Evolutionary conservation across 2,329 filamentous ascomycete genomes (phyloP).

Genomic region (Neonectria punicea): DNA sequence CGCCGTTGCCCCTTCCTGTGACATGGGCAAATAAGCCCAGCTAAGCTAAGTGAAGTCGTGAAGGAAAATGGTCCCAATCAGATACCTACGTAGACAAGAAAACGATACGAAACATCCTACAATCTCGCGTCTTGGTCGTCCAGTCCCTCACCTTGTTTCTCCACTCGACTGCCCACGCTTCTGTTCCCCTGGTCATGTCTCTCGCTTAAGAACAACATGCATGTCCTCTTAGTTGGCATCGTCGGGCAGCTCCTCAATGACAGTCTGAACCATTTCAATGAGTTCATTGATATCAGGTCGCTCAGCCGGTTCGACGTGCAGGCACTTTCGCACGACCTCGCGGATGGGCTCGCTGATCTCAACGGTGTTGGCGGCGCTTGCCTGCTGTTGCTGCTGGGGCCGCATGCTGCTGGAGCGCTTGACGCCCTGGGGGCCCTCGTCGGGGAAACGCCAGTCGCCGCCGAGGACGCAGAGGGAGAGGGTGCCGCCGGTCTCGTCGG

Average conservation of each 20-base stretch:
- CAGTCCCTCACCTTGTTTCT: background rate
- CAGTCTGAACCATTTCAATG: conserved; percentile 79
- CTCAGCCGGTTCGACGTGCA: conserved; percentile 87
- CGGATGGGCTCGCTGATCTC: conserved; percentile 85
- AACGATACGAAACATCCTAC: conserved; percentile 29
- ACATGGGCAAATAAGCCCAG: conserved; percentile 12
- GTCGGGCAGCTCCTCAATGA: conserved; percentile 74
- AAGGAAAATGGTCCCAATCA: conserved; percentile 15
- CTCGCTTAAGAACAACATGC: background rate
- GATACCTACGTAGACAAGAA: conserved; percentile 11
- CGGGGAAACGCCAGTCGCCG: conserved; percentile 96
- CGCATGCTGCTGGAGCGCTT: conserved; percentile 57
- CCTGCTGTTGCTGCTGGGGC: conserved; percentile 44
- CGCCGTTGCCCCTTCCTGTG: conserved; percentile 35
- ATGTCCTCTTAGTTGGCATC: conserved; percentile 47
- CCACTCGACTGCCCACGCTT: background rate
- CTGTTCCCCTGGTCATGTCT: background rate
- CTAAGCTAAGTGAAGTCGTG: conserved; percentile 13
- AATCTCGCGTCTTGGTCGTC: conserved; percentile 1
- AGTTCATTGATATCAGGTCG: conserved; percentile 88
- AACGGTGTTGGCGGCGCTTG: conserved; percentile 47
- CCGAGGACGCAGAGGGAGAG: conserved; percentile 91
- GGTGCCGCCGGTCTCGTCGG: conserved; percentile 94
- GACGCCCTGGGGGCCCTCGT: conserved; percentile 75
- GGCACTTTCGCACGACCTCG: conserved; percentile 86